Evolutionary conservation across 1,284 basidiomycete genomes (phyloP).

Genomic region (Phenoliferia sp.): DNA sequence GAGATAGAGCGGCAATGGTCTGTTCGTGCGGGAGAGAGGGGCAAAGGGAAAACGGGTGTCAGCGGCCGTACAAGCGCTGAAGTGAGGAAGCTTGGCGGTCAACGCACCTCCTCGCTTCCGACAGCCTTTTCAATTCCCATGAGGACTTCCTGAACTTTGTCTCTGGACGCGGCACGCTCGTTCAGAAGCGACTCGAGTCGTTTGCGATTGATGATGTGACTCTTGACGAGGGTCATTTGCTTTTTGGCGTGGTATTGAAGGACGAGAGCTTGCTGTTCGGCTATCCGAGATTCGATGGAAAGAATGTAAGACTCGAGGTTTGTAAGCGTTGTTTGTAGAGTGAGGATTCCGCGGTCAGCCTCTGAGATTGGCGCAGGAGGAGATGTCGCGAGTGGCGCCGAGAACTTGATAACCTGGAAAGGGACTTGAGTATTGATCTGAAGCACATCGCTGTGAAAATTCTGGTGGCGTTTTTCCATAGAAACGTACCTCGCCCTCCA

Average conservation of each 20-base stretch:
- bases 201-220: constrained; percentile 12
- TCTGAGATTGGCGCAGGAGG: constrained; percentile 4
- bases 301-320: constrained; percentile 19
- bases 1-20: constrained; percentile 24
- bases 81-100: neutral
- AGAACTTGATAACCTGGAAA: constrained; percentile 26
- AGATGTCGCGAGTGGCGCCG: constrained; percentile 6
- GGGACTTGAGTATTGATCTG: neutral
- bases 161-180: constrained; percentile 14
- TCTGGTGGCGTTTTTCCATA: neutral
- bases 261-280: constrained; percentile 2
- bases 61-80: neutral
- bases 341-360: constrained; percentile 22
- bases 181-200: constrained; percentile 19
- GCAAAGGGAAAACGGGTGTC: neutral
- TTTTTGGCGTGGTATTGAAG: constrained; percentile 4
- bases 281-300: constrained; percentile 23
- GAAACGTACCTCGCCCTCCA: constrained; percentile 22
- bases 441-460: neutral
- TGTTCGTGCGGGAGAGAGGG: neutral
- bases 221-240: constrained; percentile 16
- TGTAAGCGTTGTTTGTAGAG: constrained; percentile 20
- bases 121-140: constrained; percentile 21
- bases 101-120: constrained; percentile 26
- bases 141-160: constrained; percentile 19